phyloP scores from a whole-genome alignment of 768 basidiomycete species.

The Heimioporus sp. region DNA sequence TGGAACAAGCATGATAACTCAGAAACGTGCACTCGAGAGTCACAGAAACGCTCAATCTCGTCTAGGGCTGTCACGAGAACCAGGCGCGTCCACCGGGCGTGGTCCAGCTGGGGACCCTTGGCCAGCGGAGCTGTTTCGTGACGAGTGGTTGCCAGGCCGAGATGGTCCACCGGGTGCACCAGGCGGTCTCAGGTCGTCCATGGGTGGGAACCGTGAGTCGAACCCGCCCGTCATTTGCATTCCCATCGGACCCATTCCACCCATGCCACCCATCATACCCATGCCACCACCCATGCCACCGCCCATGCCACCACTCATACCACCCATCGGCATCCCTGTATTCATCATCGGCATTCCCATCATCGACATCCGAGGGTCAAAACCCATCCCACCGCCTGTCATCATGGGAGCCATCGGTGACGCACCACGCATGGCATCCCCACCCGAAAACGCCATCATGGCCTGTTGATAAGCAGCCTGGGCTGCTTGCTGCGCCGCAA shows the following conservation, averaged over 20 bases:
- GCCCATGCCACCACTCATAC: constrained; percentile 40
- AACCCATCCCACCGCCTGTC: constrained; percentile 53
- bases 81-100: constrained; percentile 29
- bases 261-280: constrained; percentile 38
- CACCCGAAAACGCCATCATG: constrained; percentile 84
- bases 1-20: constrained; percentile 13
- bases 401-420: constrained; percentile 53
- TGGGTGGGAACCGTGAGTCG: constrained; percentile 54
- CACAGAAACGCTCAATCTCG: constrained; percentile 11
- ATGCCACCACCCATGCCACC: constrained; percentile 31
- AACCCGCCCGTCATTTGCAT: constrained; percentile 69
- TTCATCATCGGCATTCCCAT: constrained; percentile 75
- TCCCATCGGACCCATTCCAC: constrained; percentile 38
- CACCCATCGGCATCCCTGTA: constrained; percentile 33
- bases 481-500: constrained; percentile 79
- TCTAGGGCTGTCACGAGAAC: constrained; percentile 26
- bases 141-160: constrained; percentile 33
- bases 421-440: constrained; percentile 41
- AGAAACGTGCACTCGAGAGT: neutral
- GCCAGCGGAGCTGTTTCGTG: constrained; percentile 51
- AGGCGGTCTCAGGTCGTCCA: constrained; percentile 32
- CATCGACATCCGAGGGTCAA: constrained; percentile 82
- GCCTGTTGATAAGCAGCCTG: constrained; percentile 87
- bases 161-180: constrained; percentile 24
- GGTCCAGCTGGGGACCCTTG: constrained; percentile 51